These are phyloP conservation scores for Musa schizocarpa DNA, from an alignment of 176 grass and related monocot species.

Conservation along the genomic window DNA sequence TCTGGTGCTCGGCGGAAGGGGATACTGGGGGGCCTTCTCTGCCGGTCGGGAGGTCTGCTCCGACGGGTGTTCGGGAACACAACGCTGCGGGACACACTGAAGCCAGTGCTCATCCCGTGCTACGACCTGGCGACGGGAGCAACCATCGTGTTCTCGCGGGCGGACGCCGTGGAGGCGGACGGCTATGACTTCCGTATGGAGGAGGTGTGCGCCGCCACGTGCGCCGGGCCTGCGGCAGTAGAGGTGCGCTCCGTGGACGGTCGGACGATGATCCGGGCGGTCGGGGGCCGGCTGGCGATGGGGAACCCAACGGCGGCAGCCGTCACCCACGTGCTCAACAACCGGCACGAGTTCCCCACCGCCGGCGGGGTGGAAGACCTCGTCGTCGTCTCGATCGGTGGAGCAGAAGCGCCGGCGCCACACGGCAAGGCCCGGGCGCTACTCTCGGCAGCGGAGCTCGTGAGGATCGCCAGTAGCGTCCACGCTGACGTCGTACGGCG, in stretches of 20 bases:
- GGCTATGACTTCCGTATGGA: not conserved
- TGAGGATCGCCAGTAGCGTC: not conserved
- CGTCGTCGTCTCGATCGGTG: not conserved
- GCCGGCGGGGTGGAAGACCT: not conserved
- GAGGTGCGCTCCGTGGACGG: not conserved
- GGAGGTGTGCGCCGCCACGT: constrained; percentile 1
- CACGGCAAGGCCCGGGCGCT: not conserved
- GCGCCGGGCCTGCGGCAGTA: not conserved
- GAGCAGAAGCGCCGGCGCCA: not conserved
- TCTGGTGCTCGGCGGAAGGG: not conserved
- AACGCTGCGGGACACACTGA: not conserved
- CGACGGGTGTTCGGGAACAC: not conserved
- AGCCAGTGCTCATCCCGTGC: not conserved
- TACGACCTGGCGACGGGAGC: not conserved
- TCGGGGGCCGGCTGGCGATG: not conserved
- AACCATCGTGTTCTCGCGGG: not conserved
- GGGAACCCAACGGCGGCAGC: not conserved
- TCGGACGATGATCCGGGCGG: not conserved
- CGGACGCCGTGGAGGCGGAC: not conserved
- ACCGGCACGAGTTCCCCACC: not conserved
- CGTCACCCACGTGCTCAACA: constrained; percentile 1
- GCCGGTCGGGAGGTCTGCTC: not conserved
- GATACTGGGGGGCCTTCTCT: not conserved
- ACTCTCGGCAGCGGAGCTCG: not conserved
- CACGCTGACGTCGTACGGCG: not conserved